Percentiles rank a stretch among this genome's conserved stretches.
Evolutionary conservation across 345 rosid genomes (phyloP).

Genomic region (Rhizophora apiculata): DNA sequence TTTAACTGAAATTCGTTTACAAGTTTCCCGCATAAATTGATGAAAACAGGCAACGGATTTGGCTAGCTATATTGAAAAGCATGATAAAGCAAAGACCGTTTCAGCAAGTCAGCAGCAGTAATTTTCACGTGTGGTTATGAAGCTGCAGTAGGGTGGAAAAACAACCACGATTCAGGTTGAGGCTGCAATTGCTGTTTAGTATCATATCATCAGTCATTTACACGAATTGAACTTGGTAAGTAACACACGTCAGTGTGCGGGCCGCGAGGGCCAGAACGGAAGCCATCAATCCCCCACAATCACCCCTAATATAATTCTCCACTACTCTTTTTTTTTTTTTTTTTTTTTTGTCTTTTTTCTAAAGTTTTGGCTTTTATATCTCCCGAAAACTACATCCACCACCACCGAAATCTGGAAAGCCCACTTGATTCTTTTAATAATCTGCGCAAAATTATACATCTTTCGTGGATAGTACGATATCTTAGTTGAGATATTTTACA

Average conservation of each 20-base stretch:
- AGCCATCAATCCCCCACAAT: background rate
- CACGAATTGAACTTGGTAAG: no score
- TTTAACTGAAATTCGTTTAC: no score
- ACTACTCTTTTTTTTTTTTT: background rate
- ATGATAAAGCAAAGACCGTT: background rate
- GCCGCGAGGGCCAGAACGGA: no score
- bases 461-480: background rate
- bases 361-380: background rate
- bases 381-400: background rate
- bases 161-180: no score
- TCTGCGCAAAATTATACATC: slow-evolving; percentile 10
- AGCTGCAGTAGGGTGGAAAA: no score
- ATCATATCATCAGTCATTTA: no score
- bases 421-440: background rate
- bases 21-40: background rate
- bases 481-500: background rate
- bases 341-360: background rate
- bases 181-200: no score
- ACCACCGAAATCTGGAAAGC: background rate
- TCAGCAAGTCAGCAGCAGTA: background rate
- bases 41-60: background rate
- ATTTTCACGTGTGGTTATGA: background rate
- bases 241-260: no score
- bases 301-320: background rate
- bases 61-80: background rate